Evolutionary conservation across 805 yeast species (phyloP).

Genomic region (Saturnispora besseyi): DNA sequence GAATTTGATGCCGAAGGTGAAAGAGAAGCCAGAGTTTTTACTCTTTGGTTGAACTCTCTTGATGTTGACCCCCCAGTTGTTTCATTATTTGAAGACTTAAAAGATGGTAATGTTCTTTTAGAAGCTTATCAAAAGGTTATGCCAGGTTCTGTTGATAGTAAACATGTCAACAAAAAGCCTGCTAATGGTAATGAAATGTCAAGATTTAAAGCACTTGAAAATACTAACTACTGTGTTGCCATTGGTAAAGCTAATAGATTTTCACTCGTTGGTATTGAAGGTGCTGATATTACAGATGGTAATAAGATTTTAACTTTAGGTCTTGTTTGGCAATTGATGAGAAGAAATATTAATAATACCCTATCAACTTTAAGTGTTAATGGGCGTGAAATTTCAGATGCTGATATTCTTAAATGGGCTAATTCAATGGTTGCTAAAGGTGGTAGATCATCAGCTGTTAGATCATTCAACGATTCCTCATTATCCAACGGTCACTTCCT

Average conservation of each 20-base stretch:
- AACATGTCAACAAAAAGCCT: constrained; percentile 80
- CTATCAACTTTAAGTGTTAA: constrained; percentile 60
- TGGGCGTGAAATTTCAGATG: constrained; percentile 71
- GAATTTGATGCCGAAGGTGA: constrained; percentile 99
- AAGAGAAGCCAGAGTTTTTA: constrained; percentile 97
- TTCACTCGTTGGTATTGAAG: constrained; percentile 95
- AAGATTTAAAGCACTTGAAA: constrained; percentile 91
- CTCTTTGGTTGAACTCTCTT: constrained; percentile 92
- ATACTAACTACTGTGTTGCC: constrained; percentile 97
- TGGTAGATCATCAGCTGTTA: constrained; percentile 61
- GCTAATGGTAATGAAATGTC: constrained; percentile 63
- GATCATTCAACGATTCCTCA: constrained; percentile 80
- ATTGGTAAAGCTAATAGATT: constrained; percentile 88
- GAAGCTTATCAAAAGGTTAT: constrained; percentile 94
- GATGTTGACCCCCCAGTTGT: constrained; percentile 95
- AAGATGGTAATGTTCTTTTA: constrained; percentile 80
- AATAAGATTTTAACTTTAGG: constrained; percentile 82
- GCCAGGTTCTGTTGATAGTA: constrained; percentile 81
- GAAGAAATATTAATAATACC: constrained; percentile 86
- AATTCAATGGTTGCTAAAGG: constrained; percentile 78
- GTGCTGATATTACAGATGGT: constrained; percentile 95
- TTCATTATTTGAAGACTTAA: constrained; percentile 84
- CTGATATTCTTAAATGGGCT: constrained; percentile 91
- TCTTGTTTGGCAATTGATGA: constrained; percentile 97
- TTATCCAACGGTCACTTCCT: constrained; percentile 73